Evolutionary conservation across 2,329 filamentous ascomycete species (phyloP).

Genomic region (Diaporthe citri): DNA sequence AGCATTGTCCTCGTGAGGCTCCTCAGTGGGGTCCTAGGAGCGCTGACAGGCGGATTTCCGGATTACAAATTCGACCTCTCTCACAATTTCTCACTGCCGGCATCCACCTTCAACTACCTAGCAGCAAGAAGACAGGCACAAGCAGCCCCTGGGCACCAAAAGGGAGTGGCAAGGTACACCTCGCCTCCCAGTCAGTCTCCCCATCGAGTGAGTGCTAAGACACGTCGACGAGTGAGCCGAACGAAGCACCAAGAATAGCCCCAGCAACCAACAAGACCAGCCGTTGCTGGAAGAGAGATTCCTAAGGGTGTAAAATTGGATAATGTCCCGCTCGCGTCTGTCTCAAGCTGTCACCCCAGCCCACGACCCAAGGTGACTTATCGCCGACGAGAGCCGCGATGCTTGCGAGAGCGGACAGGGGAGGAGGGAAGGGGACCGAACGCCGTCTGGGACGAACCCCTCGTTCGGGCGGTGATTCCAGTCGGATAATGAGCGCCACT

Average conservation of each 20-base stretch:
- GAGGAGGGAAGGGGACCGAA: background rate
- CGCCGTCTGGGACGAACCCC: background rate
- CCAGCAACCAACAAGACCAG: background rate
- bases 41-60: background rate
- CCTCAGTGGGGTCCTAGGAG: background rate
- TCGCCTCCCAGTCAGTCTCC: too few relatives aligned
- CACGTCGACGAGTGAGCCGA: background rate
- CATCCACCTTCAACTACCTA: background rate
- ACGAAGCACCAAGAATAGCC: conserved; percentile 3
- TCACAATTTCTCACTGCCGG: background rate
- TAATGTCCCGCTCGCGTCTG: background rate
- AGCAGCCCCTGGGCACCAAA: background rate
- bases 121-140: background rate
- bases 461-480: conserved; percentile 8
- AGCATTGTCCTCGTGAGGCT: background rate
- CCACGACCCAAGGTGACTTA: background rate
- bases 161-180: background rate
- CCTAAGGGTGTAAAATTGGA: background rate
- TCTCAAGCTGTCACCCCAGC: conserved; percentile 11
- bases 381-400: conserved; percentile 2
- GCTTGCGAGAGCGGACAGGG: background rate
- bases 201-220: background rate
- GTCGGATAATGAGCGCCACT: conserved; percentile 12
- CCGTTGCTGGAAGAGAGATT: background rate
- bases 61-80: background rate